Base-by-base conservation (phyloP, 2,329 filamentous ascomycete genomes). In the Diaporthe nobilis region DNA sequence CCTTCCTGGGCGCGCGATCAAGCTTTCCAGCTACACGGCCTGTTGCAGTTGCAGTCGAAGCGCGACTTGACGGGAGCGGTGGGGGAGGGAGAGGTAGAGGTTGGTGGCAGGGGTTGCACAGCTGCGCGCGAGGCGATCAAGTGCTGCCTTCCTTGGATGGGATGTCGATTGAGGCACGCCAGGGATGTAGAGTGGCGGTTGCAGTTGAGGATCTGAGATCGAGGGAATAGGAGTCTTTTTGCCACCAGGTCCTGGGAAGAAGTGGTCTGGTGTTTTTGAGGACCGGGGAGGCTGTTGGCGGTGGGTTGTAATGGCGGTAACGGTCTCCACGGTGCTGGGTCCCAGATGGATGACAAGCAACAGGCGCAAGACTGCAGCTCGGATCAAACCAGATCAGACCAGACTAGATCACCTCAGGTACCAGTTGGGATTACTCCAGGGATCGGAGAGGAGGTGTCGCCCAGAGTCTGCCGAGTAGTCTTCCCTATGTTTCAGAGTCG, bases 291-390 rank as follows among this genome's bases (percentile, higher is more conserved):
- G 49, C 2, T 55, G 49, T 39, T 55, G 47, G 65, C 65, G 47
- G 65, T 70, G 65, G 65, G 65, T 55, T 70, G 65, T 70, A 70
- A 70, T 70, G 34, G 65, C 49, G 65, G 65, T 70, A 70, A 70
- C 65, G 65, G 65, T 70, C 47, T 39, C 65, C 47, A 70, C 65
- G 65, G 31, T 55, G 47, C 65, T 28, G 65, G 47, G 65, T 34
- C 49, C 31, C 28, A 53, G 49, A 55, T 37, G 22, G 63, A 67
- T 53, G 49, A 34, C 65, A 42, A 70, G 49, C 47, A 42, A 25
- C 65, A 39, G 49, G 65, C 49, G 17, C 65, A 53, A 68, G 34
- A 53, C 37, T 17, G 49, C 55, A 70, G 65, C 65, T 70, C 65
- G 65, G 65, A 55, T 42, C 49, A 70, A 68, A 25, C 22, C 65